phyloP scores from a whole-genome alignment of 768 basidiomycete species.

The Mycena metata region DNA sequence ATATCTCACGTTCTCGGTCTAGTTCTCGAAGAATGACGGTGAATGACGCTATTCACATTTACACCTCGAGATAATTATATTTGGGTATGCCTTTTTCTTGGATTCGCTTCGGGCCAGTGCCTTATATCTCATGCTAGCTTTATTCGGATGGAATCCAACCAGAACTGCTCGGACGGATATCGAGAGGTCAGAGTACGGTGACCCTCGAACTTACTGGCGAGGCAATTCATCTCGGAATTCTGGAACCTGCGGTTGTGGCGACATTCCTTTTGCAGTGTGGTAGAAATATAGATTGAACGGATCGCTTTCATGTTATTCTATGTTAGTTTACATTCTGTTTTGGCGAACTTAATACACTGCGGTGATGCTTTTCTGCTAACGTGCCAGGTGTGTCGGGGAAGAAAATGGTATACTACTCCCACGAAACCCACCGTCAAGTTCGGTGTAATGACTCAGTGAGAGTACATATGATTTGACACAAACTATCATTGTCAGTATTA shows the following conservation, averaged over 20 bases:
- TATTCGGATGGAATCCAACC: slow-evolving; percentile 15
- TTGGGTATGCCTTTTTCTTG: slow-evolving; percentile 33
- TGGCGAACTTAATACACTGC: neutral
- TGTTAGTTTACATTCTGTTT: no score
- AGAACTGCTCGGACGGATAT: slow-evolving; percentile 56
- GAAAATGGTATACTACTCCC: no score
- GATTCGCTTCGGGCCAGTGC: no score
- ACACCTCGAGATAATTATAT: slow-evolving; percentile 35
- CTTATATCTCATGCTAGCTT: slow-evolving; percentile 1
- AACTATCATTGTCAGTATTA: no score
- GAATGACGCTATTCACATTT: slow-evolving; percentile 22
- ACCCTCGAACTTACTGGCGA: slow-evolving; percentile 61
- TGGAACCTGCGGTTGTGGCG: slow-evolving; percentile 60
- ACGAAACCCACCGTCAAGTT: no score
- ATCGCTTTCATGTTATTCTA: no score
- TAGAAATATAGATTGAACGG: slow-evolving; percentile 57
- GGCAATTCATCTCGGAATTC: slow-evolving; percentile 60
- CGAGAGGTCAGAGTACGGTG: slow-evolving; percentile 43
- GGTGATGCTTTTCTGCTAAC: neutral
- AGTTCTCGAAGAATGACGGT: slow-evolving; percentile 31
- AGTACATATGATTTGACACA: no score
- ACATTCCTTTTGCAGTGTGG: slow-evolving; percentile 62
- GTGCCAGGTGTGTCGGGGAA: no score
- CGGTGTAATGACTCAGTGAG: no score
- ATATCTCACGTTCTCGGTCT: neutral